Conservation (phyloP, 148 eudicot species). For the Nepenthes gracilis region DNA sequence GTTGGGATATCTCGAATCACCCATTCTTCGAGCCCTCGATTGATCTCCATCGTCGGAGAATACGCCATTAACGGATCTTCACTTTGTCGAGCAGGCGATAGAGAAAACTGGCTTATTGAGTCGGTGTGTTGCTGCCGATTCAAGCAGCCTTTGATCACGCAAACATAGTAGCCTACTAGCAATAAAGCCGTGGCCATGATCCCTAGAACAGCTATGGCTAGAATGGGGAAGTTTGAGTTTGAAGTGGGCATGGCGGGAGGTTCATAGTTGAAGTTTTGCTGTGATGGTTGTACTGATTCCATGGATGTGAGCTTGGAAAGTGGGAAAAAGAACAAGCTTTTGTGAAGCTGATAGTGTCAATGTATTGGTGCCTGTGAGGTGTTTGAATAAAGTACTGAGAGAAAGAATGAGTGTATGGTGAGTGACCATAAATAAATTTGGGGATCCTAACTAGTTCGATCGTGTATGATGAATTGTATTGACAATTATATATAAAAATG, state of each 20-base stretch:
- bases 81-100: constrained; percentile 7
- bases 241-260: constrained; percentile 24
- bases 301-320: too few relatives aligned
- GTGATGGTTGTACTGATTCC: too few relatives aligned
- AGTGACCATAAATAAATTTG: too few relatives aligned
- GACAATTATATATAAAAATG: too few relatives aligned
- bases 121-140: constrained; percentile 36
- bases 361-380: too few relatives aligned
- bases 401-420: too few relatives aligned
- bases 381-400: too few relatives aligned
- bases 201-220: constrained; percentile 47
- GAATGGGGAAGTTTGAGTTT: constrained; percentile 35
- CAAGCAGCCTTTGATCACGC: constrained; percentile 64
- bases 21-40: constrained; percentile 55
- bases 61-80: constrained; percentile 27
- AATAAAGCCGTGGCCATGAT: constrained; percentile 45
- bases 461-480: too few relatives aligned
- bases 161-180: constrained; percentile 55
- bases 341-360: too few relatives aligned
- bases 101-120: constrained; percentile 29
- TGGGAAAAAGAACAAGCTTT: too few relatives aligned
- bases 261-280: constrained; percentile 7
- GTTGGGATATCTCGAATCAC: constrained; percentile 62
- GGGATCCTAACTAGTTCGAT: too few relatives aligned
- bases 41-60: constrained; percentile 35